phyloP scores from a whole-genome alignment of 345 rosid species.

The Linum usitatissimum region DNA sequence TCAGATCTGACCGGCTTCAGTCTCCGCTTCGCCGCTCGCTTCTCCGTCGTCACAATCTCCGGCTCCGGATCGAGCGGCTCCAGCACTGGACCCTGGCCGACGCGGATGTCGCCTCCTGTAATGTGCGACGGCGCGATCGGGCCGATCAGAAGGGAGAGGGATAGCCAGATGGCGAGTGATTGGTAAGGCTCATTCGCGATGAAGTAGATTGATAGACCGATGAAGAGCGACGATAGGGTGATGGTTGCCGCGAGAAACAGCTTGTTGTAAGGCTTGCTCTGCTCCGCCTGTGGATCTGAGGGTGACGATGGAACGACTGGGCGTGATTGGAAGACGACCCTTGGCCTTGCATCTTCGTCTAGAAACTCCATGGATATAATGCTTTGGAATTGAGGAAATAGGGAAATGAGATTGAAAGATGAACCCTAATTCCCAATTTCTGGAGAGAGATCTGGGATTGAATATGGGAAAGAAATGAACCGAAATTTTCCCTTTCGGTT shows the following conservation, averaged over 20 bases:
- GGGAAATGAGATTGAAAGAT: not conserved
- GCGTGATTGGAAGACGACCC: conserved; percentile 67
- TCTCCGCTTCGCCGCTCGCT: conserved; percentile 35
- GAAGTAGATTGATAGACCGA: not conserved
- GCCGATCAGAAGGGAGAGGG: not conserved
- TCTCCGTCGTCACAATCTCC: conserved; percentile 33
- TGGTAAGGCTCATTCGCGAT: not conserved
- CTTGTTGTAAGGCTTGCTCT: conserved; percentile 14
- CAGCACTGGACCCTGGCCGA: conserved; percentile 64
- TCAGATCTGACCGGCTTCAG: conserved; percentile 34
- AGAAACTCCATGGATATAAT: conserved; percentile 52
- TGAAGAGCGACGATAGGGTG: not conserved
- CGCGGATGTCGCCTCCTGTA: conserved; percentile 70
- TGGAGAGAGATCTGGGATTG: not conserved
- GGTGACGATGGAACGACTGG: conserved; percentile 19
- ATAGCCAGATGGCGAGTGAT: not conserved
- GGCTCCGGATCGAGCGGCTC: conserved; percentile 31
- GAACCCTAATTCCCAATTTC: not conserved
- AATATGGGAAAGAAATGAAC: no score
- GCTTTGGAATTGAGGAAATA: not conserved
- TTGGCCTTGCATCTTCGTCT: conserved; percentile 77
- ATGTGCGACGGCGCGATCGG: not conserved
- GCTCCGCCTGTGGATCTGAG: conserved; percentile 8
- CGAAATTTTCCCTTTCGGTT: no score
- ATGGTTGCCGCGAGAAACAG: not conserved